Base-by-base conservation (phyloP, 2,329 filamentous ascomycete species). In the Penicillium sp. region DNA sequence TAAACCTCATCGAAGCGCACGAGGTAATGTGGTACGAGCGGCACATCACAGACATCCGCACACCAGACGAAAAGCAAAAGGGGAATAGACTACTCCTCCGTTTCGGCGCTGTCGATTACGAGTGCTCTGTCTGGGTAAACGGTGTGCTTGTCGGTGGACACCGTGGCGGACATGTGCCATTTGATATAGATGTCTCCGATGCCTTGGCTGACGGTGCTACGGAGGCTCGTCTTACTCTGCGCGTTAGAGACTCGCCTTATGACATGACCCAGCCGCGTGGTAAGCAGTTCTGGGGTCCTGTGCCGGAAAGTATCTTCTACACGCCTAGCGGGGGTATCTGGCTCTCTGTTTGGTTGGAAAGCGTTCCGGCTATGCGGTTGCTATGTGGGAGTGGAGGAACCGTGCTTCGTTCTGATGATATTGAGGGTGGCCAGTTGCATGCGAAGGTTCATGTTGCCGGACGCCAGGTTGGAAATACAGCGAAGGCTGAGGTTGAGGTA, bases 311-410 rank as follows among this genome's bases (percentile, higher is more conserved):
- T 47, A 90, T 90, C 52, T 90, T 87, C 69, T 90, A 90, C 66
- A 85, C 85, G 0, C 84, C 88, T 0, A 89, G 85, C 60, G 86
- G 85, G 18, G 88, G 88, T 1, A 89, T 90, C 57, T 90, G 88
- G 88, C 85, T 88, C 65, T 81, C 81, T n/a, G 87, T 90, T 0
- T 90, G 87, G 88, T 67, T 90, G 7, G 84, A 88, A 66, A 81
- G 81, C 54, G 66, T 72, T 3, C 69, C 69, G 5, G 8, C 18
- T 79, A 77, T 81, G 55, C 75, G 85, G 58, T 78, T 89, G 46
- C 79, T 78, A 0, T 77, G 82, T 51, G 72, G 88, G 1, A 83
- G 88, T 61, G 71, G 77, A 2, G 85, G 86, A 1, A 88, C 85
- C 0, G 75, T 88, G 8, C 65, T 89, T 16, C 69, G 78, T 16